Evolutionary conservation across 495 filamentous ascomycete species (phyloP).

Genomic region (Penicillium canescens): DNA sequence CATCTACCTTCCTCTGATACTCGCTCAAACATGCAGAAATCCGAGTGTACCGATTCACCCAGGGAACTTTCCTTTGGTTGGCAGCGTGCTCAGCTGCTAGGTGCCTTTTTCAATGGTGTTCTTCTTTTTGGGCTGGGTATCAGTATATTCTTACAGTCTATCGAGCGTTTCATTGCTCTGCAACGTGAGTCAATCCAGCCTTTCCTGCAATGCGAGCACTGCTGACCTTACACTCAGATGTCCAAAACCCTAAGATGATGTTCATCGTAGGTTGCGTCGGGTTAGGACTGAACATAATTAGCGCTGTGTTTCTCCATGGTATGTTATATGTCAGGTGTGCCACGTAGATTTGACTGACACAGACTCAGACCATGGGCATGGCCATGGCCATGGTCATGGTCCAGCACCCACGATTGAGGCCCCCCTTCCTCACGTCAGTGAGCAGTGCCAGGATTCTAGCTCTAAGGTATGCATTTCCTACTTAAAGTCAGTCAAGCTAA

Average conservation of each 20-base stretch:
- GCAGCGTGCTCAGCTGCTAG: constrained; percentile 85
- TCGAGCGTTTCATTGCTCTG: constrained; percentile 70
- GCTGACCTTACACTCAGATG: constrained; percentile 36
- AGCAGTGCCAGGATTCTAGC: constrained; percentile 12
- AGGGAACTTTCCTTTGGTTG: constrained; percentile 56
- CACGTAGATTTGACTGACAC: constrained; percentile 10
- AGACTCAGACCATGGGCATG: constrained; percentile 25
- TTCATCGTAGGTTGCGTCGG: constrained; percentile 76
- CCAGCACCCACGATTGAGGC: constrained; percentile 10
- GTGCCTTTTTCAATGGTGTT: constrained; percentile 89
- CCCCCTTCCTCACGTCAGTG: constrained; percentile 7
- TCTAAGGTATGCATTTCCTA: constrained; percentile 12
- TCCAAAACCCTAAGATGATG: constrained; percentile 72
- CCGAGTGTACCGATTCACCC: constrained; percentile 29
- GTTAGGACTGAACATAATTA: constrained; percentile 74
- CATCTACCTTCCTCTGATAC: not conserved
- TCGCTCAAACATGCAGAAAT: constrained; percentile 18
- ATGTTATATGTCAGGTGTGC: not conserved
- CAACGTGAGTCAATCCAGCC: constrained; percentile 27
- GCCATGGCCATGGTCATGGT: constrained; percentile 18
- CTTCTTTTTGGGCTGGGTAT: constrained; percentile 88
- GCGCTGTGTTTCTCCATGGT: constrained; percentile 78
- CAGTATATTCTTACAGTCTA: constrained; percentile 88
- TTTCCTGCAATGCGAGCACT: not conserved
- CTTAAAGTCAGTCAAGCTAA: not conserved